Percentiles rank a stretch among this genome's conserved stretches.
Conservation (phyloP, 805 yeast genomes). For the Saccharomycopsis selenospora region DNA sequence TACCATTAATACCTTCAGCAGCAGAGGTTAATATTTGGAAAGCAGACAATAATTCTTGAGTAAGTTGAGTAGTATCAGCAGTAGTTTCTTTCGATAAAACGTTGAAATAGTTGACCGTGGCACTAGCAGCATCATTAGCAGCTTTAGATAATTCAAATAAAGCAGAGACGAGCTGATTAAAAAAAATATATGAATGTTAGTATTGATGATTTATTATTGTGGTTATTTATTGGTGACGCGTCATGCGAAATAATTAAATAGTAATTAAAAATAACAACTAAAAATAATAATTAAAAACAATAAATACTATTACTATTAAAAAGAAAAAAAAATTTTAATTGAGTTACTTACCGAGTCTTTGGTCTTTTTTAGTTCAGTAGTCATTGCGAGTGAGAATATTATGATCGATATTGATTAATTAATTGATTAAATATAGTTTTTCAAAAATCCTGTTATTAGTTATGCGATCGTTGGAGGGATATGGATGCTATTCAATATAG, state of each 20-base stretch:
- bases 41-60: conserved; percentile 37
- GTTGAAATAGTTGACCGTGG: conserved; percentile 71
- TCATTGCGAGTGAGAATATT: too few relatives aligned
- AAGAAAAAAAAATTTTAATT: neutral
- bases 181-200: neutral
- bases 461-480: too few relatives aligned
- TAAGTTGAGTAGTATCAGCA: conserved; percentile 39
- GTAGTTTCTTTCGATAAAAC: conserved; percentile 38
- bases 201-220: neutral
- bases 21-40: conserved; percentile 34
- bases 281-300: neutral
- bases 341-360: conserved; percentile 33
- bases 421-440: too few relatives aligned
- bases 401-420: too few relatives aligned
- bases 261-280: neutral
- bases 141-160: conserved; percentile 77
- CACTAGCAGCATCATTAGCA: conserved; percentile 78
- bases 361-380: conserved; percentile 30
- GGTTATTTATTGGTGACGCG: neutral
- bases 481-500: too few relatives aligned
- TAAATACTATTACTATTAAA: neutral
- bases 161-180: conserved; percentile 71
- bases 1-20: conserved; percentile 23
- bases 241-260: neutral
- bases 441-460: too few relatives aligned